Evolutionary conservation across 257 asterid species (phyloP), one percentile per base, ranked within the genome.

Genomic region (Ajuga chamaepitys): DNA sequence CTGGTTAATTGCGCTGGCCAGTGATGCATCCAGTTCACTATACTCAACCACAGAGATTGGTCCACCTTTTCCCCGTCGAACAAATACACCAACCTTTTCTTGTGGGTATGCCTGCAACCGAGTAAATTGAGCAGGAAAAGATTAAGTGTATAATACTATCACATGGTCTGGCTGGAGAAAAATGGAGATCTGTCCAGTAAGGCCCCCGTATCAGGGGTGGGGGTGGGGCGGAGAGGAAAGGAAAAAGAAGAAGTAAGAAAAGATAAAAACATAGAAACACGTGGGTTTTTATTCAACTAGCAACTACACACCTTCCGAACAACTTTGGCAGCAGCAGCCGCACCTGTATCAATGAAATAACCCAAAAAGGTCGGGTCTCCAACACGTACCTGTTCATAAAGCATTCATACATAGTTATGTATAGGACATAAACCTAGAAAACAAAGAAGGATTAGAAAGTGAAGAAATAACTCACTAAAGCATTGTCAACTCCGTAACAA

Each of bases 401-500:
- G 77, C 13, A 56, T 74, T 44, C 51, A n/a, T 38, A 45, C 42
- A 55, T 24, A 26, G 52, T 66, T 64, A 51, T 20, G 44, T 46
- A 66, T 16, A 67, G 47, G 57, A 75, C 24, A 72, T 57, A 51
- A n/a, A 40, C 38, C 28, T 1, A 7, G 48, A 37, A 69, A 47
- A 24, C 12, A 53, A 17, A 52, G 2, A 28, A 32, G 62, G 51
- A 25, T n/a, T 46, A 69, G 48, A 42, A 72, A 58, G 40, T 37
- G 47, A 65, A 71, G 57, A 38, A 75, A 41, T 11, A 51, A 58
- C 88, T 67, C 74, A 89, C 99, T 86, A 93, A 73, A 56, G 97
- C 97, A 78, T 93, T 93, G 80, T 89, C 99, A 68, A 93, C 96
- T 76, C 99, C 99, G 66, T 89, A 93, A 73, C 99, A 93, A 74